Base-by-base conservation (phyloP, 1,139 yeast species). In the Yamadazyma buinensis region DNA sequence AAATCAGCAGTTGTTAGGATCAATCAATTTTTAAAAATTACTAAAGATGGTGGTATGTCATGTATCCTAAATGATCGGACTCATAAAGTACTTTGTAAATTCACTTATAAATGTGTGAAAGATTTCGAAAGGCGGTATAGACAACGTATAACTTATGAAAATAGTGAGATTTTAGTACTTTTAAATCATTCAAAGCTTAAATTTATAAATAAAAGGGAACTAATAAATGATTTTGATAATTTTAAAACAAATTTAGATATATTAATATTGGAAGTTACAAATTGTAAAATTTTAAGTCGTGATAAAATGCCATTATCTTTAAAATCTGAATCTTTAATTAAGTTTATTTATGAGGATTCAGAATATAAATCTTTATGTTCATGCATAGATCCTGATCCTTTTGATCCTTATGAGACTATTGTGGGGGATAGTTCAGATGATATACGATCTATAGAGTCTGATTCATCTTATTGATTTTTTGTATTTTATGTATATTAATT, bases 91-190 rank as follows among this genome's bases (percentile, higher is more conserved):
- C 47, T 58, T 10, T 68, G 57, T 0, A 40, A 46, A 3, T 59
- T 67, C 36, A 60, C 61, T 30, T 41, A 49, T 7, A 50, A 57
- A 2, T 54, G 67, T 1, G 50, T 63, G 1, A 45, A 52, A 7
- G 30, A 42, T 15, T 67, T 63, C 41, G 72, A 67, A 39, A 46
- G 46, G 25, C 40, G 37, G 11, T 50, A 62, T 36, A 45, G 53
- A 18, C 64, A 60, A 32, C 42, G 71, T 26, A 50, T 66, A 28
- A 64, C 72, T 1, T 57, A 41, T 34, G 45, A 51, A 17, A 61
- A 69, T 0, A 30, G 38, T 5, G 52, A 60, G 18, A 44, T 52
- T 28, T 40, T 59, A 15, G 48, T 67, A 15, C 29, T 46, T 7
- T 38, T 67, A 15, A 52, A 46, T 9, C 33, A 47, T 15, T 67